A percentile compares a stretch with the other conserved stretches of the same genome.
phyloP scores from a whole-genome alignment of 2,329 filamentous ascomycete genomes.

The Colletotrichum plurivorum region DNA sequence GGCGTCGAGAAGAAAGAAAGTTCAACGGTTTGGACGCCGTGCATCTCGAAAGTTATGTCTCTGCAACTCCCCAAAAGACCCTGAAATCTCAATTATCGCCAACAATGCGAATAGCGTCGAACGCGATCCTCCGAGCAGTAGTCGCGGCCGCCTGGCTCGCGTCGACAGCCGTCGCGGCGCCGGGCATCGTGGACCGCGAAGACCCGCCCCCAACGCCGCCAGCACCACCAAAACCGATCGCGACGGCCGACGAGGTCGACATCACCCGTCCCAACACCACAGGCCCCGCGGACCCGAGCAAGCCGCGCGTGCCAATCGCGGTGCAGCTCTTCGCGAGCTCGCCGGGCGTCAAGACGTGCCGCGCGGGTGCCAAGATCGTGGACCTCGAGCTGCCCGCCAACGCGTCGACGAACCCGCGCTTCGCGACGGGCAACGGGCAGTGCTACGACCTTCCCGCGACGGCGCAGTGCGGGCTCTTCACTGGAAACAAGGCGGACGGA shows the following conservation, averaged over 20 bases:
- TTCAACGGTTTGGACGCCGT: neutral
- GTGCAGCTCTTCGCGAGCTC: conserved; percentile 32
- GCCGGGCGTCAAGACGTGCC: conserved; percentile 32
- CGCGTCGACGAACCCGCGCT: conserved; percentile 21
- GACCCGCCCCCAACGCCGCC: conserved; percentile 20
- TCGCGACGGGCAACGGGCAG: conserved; percentile 27
- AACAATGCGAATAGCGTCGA: conserved; percentile 32
- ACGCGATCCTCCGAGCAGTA: neutral
- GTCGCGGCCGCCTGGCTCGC: conserved; percentile 23
- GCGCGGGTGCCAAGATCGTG: conserved; percentile 24
- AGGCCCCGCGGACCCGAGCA: neutral
- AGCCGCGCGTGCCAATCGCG: conserved; percentile 34
- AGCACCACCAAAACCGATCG: conserved; percentile 7
- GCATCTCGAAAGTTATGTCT: no score
- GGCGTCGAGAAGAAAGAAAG: neutral
- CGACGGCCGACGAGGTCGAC: neutral
- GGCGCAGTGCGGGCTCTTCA: conserved; percentile 35
- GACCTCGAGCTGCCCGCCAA: conserved; percentile 18
- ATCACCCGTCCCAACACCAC: neutral
- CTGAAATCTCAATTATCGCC: neutral
- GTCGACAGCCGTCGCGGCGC: conserved; percentile 16
- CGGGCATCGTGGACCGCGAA: conserved; percentile 27
- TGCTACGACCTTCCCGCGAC: conserved; percentile 34
- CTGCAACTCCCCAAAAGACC: neutral
- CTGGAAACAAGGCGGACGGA: conserved; percentile 36